Evolutionary conservation across 164 flowering plant species (phyloP), one percentile per base, ranked within the genome.

Genomic region (Berberis vulgaris): DNA sequence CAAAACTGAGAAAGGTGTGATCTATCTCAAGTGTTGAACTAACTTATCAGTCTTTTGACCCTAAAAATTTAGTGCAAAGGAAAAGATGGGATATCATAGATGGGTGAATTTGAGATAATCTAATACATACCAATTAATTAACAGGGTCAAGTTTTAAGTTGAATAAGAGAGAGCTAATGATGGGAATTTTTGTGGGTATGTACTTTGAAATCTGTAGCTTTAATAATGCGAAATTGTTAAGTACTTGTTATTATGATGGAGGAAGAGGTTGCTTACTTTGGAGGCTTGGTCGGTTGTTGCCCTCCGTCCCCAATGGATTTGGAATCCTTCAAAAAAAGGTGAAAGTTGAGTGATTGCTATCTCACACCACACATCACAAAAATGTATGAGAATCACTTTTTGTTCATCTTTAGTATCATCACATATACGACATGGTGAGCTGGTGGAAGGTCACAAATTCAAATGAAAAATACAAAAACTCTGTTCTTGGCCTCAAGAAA

Each of bases 101-200:
- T 26, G 26, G 26, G 26, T 26, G 26, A 26, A 26, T 26, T 26
- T 26, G 26, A 26, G 26, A 26, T 26, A 26, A 26, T 26, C 0
- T 26, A 7, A 1, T 50, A 52, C n/a, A 3, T 52, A 2, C 2
- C n/a, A 26, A 2, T 46, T 10, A n/a, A 50, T 50, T 26, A 52
- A 0, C 10, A 3, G 7, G 41, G 57, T 1, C 38, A 54, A 2
- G 4, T 54, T 54, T 54, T 26, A 26, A 26, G 40, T 54, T n/a
- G 26, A 54, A n/a, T n/a, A 5, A 40, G 3, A 46, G 3, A 38
- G 67, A 46, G 45, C 47, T 49, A 49, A 59, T 49, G 57, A 59
- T 59, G 63, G 41, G 43, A 66, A 42, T 62, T 26, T 50, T 57
- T 57, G 43, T 57, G 58, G 13, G 68, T 43, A n/a, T 47, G 57